phyloP scores from a whole-genome alignment of 441 rosid genomes.

The Populus hybrid region DNA sequence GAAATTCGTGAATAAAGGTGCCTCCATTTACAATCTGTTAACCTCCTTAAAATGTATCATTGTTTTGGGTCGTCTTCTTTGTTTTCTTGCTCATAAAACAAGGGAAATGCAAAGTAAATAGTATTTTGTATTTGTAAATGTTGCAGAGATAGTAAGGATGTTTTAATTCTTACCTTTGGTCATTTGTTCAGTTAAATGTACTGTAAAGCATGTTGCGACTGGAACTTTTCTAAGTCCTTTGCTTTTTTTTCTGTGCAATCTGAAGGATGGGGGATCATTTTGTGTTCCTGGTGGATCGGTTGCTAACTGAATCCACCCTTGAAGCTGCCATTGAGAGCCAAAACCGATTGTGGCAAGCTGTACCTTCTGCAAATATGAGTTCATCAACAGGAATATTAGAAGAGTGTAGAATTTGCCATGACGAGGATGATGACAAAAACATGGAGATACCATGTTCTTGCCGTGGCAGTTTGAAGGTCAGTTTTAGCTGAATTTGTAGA shows the following conservation, averaged over 20 bases:
- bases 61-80: not conserved
- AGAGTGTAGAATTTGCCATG: slow-evolving; percentile 87
- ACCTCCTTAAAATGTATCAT: not conserved
- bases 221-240: not conserved
- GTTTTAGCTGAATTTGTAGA: slow-evolving; percentile 13
- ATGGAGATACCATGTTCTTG: slow-evolving; percentile 88
- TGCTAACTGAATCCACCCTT: slow-evolving; percentile 45
- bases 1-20: not conserved
- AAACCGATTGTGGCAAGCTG: slow-evolving; percentile 18
- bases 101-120: not conserved
- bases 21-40: not conserved
- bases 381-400: slow-evolving; percentile 38
- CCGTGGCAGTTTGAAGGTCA: slow-evolving; percentile 81
- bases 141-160: not conserved
- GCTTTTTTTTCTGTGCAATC: slow-evolving; percentile 10
- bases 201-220: not conserved
- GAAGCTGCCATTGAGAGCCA: slow-evolving; percentile 39
- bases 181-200: not conserved
- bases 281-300: slow-evolving; percentile 53
- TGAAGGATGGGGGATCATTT: slow-evolving; percentile 70
- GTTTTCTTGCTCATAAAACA: not conserved
- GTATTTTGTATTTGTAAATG: not conserved
- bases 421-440: slow-evolving; percentile 66
- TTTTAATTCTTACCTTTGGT: not conserved
- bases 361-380: slow-evolving; percentile 20